Evolutionary conservation across 2,329 filamentous ascomycete species (phyloP), one percentile per base, ranked within the genome.

Genomic region (Hypoxylon sp.): DNA sequence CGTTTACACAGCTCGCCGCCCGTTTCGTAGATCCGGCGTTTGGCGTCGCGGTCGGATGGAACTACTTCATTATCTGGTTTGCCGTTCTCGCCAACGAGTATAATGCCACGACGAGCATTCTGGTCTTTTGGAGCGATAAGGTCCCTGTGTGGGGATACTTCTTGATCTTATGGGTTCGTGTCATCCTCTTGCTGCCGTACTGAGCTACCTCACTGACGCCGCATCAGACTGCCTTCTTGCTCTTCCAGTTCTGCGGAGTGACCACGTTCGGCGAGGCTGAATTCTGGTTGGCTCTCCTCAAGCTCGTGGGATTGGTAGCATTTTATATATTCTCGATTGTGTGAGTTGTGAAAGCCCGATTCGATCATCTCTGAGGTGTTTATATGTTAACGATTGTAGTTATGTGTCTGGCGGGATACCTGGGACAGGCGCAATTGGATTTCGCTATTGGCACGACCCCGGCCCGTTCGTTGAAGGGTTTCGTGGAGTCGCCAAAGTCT

Each of bases 201-300:
- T 56, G 34, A 17, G 51, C 28, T 6, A 11, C 4, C 4, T 37
- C 50, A 41, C 56, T 68, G 15, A 64, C 34, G 13, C 15, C 20
- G 5, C 24, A 15, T 8, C 28, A 80, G 80, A 77, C 75, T n/a
- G 78, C 87, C 0, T 91, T 93, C 66, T 81, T 89, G 0, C 81
- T 79, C 0, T 87, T 93, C 61, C 91, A 93, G 71, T 81, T 93
- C 32, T 79, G 93, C 1, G 90, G 90, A 1, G 88, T 93, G 1
- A 86, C 89, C 69, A 87, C 89, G 3, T 94, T 93, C 73, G 91
- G 91, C 13, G 91, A 94, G 73, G 87, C 90, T 8, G 91, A 94
- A 73, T 93, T 93, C 72, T 93, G 90, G 89, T 85, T 93, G 59
- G 89, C 90, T 0, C 82, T 90, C 15, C 78, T 93, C 73, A 94